Evolutionary conservation across 1,284 basidiomycete genomes (phyloP), one percentile per base, ranked within the genome.

Genomic region (Testicularia cyperi): DNA sequence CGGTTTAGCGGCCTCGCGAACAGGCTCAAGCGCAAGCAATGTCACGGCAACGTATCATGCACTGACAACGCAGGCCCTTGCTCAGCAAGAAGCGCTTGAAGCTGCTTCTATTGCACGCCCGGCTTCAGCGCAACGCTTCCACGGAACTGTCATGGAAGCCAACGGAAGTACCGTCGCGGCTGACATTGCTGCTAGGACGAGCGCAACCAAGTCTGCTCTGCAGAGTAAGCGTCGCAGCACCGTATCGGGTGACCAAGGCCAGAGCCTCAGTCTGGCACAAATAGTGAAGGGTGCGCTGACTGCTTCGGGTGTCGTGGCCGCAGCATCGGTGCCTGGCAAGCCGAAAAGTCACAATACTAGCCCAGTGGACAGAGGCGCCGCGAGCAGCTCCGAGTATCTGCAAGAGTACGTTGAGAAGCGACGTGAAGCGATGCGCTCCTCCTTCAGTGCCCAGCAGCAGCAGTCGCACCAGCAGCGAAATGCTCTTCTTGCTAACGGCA

Each of bases 371-470:
- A 47, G 45, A 34, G 29, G 38, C 4, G 19, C 37, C 4, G n/a
- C n/a, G n/a, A 36, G 18, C 31, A 52, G 41, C 42, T 44, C 45
- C 27, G 56, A 65, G 18, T 56, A 62, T 22, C 45, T 65, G 10
- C 56, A 62, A 20, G 62, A 62, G 7, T 55, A 48, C 27, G 52
- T 70, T 30, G 56, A 68, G 22, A 54, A 48, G 22, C 44, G 55
- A 34, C 51, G 60, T 25, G 65, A 61, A 26, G 57, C 53, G 32
- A 63, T 67, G 36, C 54, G 63, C n/a, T 58, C 63, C 14, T 55
- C 61, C 1, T 56, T 70, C 23, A 47, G 23, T 4, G 55, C 49
- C 16, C 68, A 70, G 52, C 68, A 70, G 28, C 67, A 68, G 31
- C 56, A 60, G 24, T 31, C 30, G 30, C 15, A 8, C 9, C 15